Percentiles rank a stretch among this genome's conserved stretches.
These are phyloP conservation scores for Scopulariopsis brevicaulis DNA, from an alignment of 2,329 filamentous ascomycete species.

Conservation along the genomic window DNA sequence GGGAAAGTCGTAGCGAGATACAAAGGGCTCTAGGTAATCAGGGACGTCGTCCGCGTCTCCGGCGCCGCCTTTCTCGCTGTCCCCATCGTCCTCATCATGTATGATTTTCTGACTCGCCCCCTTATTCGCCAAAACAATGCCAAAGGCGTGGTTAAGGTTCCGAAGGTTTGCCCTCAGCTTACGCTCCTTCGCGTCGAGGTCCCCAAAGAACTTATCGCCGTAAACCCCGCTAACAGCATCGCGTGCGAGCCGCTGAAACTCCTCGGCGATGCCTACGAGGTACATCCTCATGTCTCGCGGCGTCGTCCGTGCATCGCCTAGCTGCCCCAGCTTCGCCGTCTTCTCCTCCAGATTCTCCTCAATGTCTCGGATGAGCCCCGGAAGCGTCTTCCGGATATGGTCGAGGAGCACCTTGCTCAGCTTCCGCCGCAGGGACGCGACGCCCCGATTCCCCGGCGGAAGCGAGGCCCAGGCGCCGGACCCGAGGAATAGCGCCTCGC, in stretches of 20 bases:
- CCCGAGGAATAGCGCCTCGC: constrained; percentile 20
- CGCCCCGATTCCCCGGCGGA: constrained; percentile 17
- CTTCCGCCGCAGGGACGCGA: constrained; percentile 19
- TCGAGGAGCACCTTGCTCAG: constrained; percentile 19
- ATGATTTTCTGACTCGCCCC: constrained; percentile 12
- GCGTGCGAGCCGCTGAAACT: constrained; percentile 19
- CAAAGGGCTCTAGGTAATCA: constrained; percentile 15
- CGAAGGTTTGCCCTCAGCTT: constrained; percentile 19
- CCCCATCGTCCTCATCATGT: not conserved
- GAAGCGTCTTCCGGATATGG: constrained; percentile 16
- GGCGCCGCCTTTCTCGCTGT: not conserved
- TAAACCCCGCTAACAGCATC: constrained; percentile 18
- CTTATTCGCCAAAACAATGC: constrained; percentile 12
- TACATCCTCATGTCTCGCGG: constrained; percentile 17
- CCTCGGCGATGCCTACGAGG: constrained; percentile 20
- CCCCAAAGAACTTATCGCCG: constrained; percentile 24
- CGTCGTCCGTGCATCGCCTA: constrained; percentile 11
- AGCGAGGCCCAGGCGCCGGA: constrained; percentile 14
- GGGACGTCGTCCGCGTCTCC: constrained; percentile 7
- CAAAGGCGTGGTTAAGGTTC: constrained; percentile 18
- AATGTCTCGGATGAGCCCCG: constrained; percentile 14
- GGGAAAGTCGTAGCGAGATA: constrained; percentile 17
- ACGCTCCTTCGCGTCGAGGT: constrained; percentile 4
- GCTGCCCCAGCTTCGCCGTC: constrained; percentile 8
- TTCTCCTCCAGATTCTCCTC: constrained; percentile 12